These are phyloP conservation scores for Capsicum chinense DNA, from an alignment of 257 asterid genomes.

Conservation along the genomic window DNA sequence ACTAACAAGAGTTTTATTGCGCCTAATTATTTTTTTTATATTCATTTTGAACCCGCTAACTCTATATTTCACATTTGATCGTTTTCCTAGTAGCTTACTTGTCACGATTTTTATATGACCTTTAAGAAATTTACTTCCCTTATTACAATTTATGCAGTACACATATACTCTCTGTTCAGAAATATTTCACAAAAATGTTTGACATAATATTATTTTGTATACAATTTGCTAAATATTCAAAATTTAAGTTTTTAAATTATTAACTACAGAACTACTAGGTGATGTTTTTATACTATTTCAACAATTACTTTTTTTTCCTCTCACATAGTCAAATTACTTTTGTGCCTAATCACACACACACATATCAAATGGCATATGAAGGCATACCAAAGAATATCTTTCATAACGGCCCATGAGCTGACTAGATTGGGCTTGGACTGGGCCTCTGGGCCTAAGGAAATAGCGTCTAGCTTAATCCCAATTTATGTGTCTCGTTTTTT, in stretches of 20 bases:
- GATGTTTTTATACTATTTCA: not conserved
- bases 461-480: no score
- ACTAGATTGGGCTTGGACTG: not conserved
- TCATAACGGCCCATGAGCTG: constrained; percentile 3
- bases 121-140: not conserved
- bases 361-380: not conserved
- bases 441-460: not conserved
- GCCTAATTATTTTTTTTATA: no score
- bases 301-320: not conserved
- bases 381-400: not conserved
- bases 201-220: not conserved
- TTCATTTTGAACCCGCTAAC: not conserved
- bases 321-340: not conserved
- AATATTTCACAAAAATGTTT: not conserved
- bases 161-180: not conserved
- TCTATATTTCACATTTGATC: not conserved
- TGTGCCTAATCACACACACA: not conserved
- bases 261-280: no score
- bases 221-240: not conserved
- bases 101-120: not conserved
- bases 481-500: no score
- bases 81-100: not conserved
- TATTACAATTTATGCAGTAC: not conserved
- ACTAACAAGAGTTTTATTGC: no score
- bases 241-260: no score